These are phyloP conservation scores for Metarhizium robertsii DNA, from an alignment of 2,329 filamentous ascomycete genomes.

Conservation along the genomic window DNA sequence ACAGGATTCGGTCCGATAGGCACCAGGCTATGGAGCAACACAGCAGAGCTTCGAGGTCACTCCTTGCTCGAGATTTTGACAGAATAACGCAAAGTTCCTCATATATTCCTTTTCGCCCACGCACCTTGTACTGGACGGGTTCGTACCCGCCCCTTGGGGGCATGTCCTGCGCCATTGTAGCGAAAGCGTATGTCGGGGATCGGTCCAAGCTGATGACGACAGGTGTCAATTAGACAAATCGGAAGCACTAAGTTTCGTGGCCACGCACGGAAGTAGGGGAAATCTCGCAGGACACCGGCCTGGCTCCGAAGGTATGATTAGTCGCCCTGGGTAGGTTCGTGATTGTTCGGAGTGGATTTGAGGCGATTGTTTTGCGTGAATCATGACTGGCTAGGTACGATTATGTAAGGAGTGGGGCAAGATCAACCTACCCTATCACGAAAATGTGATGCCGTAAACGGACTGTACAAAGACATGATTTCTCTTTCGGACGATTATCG, in stretches of 20 bases:
- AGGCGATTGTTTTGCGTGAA: constrained; percentile 1
- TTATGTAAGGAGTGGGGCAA: constrained; percentile 1
- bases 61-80: neutral
- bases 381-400: neutral
- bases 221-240: neutral
- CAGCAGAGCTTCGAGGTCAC: no score
- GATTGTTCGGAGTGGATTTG: neutral
- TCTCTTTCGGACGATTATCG: no score
- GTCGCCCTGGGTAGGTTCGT: neutral
- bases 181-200: constrained; percentile 8
- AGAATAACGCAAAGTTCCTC: neutral
- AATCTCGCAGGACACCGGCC: neutral
- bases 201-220: neutral
- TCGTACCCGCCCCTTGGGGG: constrained; percentile 91
- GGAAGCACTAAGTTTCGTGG: neutral
- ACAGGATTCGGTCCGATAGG: neutral
- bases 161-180: constrained; percentile 93
- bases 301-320: neutral
- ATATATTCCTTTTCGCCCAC: constrained; percentile 15
- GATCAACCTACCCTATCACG: neutral
- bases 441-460: no score
- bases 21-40: no score
- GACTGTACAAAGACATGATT: no score
- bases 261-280: neutral
- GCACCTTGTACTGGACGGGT: constrained; percentile 93